Percentiles rank a stretch among this genome's conserved stretches.
phyloP scores from a whole-genome alignment of 2,329 filamentous ascomycete genomes.

The Neofusicoccum umdonicola region DNA sequence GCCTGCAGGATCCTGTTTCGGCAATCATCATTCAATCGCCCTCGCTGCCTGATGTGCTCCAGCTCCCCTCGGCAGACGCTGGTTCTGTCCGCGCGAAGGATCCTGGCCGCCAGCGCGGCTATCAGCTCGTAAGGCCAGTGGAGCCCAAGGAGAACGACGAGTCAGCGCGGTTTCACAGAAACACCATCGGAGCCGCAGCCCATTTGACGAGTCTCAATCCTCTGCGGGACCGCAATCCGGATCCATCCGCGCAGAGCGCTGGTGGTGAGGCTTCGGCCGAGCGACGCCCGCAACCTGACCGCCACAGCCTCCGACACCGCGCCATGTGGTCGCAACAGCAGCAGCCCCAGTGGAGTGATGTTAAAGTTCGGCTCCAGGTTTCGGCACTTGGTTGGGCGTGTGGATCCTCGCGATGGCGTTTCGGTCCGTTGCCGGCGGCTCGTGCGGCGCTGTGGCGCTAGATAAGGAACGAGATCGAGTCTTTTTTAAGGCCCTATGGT shows the following conservation, averaged over 20 bases:
- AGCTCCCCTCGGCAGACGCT: no score
- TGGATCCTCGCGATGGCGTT: not conserved
- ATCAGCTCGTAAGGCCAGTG: no score
- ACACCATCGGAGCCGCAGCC: no score
- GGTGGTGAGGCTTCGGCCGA: not conserved
- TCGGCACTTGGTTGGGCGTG: not conserved
- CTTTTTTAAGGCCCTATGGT: not conserved
- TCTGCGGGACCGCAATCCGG: not conserved
- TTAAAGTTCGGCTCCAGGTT: slow-evolving; percentile 8
- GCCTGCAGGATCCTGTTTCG: no score
- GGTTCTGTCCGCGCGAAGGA: no score
- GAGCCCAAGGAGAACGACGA: no score
- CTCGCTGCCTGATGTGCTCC: no score
- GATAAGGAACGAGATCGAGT: not conserved
- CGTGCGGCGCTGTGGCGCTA: not conserved
- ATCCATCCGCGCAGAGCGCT: not conserved
- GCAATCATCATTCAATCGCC: no score
- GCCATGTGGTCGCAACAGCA: not conserved
- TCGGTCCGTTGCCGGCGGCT: not conserved
- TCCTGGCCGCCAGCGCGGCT: no score
- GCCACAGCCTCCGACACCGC: not conserved
- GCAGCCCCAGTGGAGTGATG: not conserved
- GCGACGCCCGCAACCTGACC: not conserved
- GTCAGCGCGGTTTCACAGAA: no score
- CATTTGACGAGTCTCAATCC: not conserved